Evolutionary conservation across 1,284 basidiomycete species (phyloP).

Genomic region (Mycena citricolor): DNA sequence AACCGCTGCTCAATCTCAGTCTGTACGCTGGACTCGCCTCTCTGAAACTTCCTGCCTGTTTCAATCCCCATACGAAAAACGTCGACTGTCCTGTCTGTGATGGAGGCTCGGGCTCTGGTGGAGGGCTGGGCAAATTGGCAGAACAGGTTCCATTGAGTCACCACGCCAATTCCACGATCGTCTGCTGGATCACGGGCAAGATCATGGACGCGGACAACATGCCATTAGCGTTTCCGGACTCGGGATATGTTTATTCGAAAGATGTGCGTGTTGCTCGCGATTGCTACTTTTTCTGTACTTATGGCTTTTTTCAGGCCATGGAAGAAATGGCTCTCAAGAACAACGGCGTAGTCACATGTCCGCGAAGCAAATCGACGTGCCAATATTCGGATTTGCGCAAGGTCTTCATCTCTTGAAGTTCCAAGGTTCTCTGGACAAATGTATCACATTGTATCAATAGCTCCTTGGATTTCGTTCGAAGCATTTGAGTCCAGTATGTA

Average conservation of each 20-base stretch:
- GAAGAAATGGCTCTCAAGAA: slow-evolving; percentile 81
- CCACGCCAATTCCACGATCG: slow-evolving; percentile 93
- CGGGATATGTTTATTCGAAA: slow-evolving; percentile 90
- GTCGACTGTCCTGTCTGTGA: slow-evolving; percentile 93
- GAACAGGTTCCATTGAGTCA: slow-evolving; percentile 90
- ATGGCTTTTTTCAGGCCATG: slow-evolving; percentile 55
- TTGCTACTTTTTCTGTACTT: slow-evolving; percentile 4
- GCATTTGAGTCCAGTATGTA: no score
- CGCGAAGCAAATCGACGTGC: slow-evolving; percentile 68
- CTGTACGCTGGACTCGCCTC: slow-evolving; percentile 87
- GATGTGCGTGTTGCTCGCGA: slow-evolving; percentile 62
- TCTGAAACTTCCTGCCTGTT: slow-evolving; percentile 81
- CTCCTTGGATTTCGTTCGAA: no score
- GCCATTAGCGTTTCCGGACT: slow-evolving; percentile 83
- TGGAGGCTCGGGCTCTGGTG: slow-evolving; percentile 37
- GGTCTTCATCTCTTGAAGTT: slow-evolving; percentile 75
- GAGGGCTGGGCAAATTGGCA: slow-evolving; percentile 75
- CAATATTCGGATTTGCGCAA: slow-evolving; percentile 73
- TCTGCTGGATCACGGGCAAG: slow-evolving; percentile 86
- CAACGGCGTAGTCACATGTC: slow-evolving; percentile 77
- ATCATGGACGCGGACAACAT: slow-evolving; percentile 95
- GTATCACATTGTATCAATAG: no score
- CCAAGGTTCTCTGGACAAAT: no score
- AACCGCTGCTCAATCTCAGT: slow-evolving; percentile 83
- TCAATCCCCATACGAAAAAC: slow-evolving; percentile 63